phyloP scores from a whole-genome alignment of 1,284 basidiomycete genomes.

The Cryptococcus hybrid region DNA sequence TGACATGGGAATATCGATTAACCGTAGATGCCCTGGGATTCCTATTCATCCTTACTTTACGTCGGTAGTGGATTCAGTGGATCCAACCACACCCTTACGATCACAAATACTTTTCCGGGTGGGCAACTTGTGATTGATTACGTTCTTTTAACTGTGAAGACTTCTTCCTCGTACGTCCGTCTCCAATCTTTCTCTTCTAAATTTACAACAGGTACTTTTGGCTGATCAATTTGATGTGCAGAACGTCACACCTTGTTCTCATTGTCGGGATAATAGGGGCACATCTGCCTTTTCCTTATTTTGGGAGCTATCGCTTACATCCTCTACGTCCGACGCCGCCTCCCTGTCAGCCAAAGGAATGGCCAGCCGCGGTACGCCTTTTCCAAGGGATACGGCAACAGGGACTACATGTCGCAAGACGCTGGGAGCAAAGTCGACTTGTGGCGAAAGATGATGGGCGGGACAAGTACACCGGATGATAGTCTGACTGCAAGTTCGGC shows the following conservation, averaged over 20 bases:
- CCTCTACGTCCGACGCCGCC: slow-evolving; percentile 5
- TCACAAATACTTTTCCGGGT: slow-evolving; percentile 18
- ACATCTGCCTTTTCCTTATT: slow-evolving; percentile 17
- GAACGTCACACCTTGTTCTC: neutral
- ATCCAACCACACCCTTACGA: slow-evolving; percentile 17
- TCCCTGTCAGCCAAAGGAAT: neutral
- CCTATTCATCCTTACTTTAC: slow-evolving; percentile 29
- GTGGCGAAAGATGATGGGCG: no score
- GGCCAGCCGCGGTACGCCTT: slow-evolving; percentile 11
- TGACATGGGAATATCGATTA: neutral
- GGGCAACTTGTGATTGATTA: slow-evolving; percentile 30
- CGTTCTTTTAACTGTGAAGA: slow-evolving; percentile 16
- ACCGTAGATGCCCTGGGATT: slow-evolving; percentile 21
- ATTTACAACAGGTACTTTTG: neutral
- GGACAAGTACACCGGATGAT: neutral
- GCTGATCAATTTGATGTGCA: neutral
- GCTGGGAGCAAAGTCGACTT: no score
- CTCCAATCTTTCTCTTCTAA: neutral
- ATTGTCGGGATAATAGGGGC: slow-evolving; percentile 16
- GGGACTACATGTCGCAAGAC: no score
- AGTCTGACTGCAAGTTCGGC: neutral
- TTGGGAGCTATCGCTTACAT: slow-evolving; percentile 13
- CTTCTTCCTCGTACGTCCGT: neutral
- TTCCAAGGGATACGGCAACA: slow-evolving; percentile 7
- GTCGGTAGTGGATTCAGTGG: slow-evolving; percentile 20